These are phyloP conservation scores for Chaetomiaceae sp. DNA, from an alignment of 2,329 filamentous ascomycete genomes.

Conservation along the genomic window DNA sequence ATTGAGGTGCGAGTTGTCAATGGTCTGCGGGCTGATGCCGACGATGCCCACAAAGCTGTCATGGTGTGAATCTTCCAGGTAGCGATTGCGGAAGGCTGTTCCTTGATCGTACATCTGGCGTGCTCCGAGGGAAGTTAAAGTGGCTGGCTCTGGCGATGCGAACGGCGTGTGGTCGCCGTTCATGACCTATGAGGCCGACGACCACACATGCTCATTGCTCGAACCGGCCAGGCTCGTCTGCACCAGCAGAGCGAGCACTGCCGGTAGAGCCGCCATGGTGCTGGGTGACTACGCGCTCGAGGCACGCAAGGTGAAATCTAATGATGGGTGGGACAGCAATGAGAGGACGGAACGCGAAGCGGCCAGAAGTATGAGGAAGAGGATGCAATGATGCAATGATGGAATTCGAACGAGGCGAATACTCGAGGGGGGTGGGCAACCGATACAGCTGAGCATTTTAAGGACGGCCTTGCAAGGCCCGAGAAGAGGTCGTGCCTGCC, in stretches of 20 bases:
- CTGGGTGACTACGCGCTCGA: background rate
- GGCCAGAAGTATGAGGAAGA: no score
- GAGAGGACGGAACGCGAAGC: no score
- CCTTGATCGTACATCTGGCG: constrained; percentile 47
- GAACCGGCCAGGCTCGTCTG: constrained; percentile 28
- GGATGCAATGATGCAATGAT: no score
- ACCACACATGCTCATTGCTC: constrained; percentile 40
- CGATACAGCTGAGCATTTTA: no score
- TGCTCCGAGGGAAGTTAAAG: constrained; percentile 48
- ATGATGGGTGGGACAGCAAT: no score
- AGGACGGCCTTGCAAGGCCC: no score
- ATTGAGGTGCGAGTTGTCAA: constrained; percentile 44
- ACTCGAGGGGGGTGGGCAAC: no score
- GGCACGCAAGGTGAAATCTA: no score
- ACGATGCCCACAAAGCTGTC: constrained; percentile 34
- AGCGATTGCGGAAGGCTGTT: constrained; percentile 42
- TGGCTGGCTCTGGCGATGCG: constrained; percentile 22
- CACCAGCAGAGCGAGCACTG: constrained; percentile 24
- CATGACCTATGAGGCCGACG: constrained; percentile 42
- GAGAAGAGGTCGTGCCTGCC: no score
- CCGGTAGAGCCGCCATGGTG: constrained; percentile 20
- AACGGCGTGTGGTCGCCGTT: constrained; percentile 50
- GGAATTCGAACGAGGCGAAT: no score
- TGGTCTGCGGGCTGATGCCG: constrained; percentile 36
- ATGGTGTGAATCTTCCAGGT: constrained; percentile 32